A percentile compares a stretch with the other conserved stretches of the same genome.
phyloP scores from a whole-genome alignment of 2,329 filamentous ascomycete genomes.

The Aspergillus tanneri region DNA sequence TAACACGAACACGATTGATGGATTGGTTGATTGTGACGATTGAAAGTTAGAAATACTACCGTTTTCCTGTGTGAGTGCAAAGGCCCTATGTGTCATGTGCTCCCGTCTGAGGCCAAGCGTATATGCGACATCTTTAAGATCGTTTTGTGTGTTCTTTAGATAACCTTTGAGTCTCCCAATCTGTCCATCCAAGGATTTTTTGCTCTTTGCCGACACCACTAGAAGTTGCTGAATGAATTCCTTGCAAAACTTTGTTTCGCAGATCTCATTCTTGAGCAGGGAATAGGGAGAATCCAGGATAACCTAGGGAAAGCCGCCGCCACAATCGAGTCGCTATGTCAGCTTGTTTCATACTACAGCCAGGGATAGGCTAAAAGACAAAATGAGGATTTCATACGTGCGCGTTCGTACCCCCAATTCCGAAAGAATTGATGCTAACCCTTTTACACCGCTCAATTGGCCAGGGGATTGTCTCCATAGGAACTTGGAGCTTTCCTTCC shows the following conservation, averaged over 20 bases:
- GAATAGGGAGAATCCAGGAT: slow-evolving; percentile 5
- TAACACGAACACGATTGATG: slow-evolving; percentile 8
- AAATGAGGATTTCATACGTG: neutral
- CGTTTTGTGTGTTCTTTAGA: neutral
- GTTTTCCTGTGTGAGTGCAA: neutral
- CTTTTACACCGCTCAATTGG: slow-evolving; percentile 16
- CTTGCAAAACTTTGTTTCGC: too few species aligned
- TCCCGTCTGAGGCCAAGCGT: slow-evolving; percentile 8
- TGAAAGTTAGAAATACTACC: neutral
- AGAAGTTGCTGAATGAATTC: neutral
- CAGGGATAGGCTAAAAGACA: too few species aligned
- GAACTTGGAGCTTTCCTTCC: slow-evolving; percentile 19
- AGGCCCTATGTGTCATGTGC: slow-evolving; percentile 3
- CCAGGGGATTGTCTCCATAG: slow-evolving; percentile 16
- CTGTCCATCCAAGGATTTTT: neutral
- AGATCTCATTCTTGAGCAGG: neutral
- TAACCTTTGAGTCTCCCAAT: neutral
- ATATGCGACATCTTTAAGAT: slow-evolving; percentile 8
- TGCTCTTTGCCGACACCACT: neutral
- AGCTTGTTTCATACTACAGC: too few species aligned
- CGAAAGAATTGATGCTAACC: slow-evolving; percentile 29
- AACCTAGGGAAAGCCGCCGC: too few species aligned
- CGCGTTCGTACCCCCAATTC: slow-evolving; percentile 16
- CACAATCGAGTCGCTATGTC: neutral
- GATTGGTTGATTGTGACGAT: too few species aligned